A percentile compares a stretch with the other conserved stretches of the same genome.
phyloP scores from a whole-genome alignment of 352 stramenopile species.

The Peronospora tabacina region DNA sequence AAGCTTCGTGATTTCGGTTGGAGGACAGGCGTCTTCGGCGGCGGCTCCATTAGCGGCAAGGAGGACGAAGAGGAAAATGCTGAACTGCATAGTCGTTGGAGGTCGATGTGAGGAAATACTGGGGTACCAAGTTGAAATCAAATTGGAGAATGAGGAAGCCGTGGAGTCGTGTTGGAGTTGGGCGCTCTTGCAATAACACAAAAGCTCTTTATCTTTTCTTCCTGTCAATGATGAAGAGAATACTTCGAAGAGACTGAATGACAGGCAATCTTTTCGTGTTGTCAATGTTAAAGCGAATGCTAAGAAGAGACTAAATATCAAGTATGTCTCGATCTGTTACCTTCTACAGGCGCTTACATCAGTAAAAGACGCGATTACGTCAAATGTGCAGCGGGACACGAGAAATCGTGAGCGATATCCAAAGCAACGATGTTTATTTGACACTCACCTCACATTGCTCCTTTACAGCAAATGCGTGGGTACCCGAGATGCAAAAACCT shows the following conservation, averaged over 20 bases:
- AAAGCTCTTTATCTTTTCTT: constrained; percentile 1
- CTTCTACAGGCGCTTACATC: not conserved
- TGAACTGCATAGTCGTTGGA: constrained; percentile 14
- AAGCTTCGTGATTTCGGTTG: constrained; percentile 21
- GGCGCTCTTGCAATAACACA: constrained; percentile 4
- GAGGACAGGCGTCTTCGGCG: constrained; percentile 22
- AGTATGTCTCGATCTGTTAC: not conserved
- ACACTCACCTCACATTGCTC: too few relatives aligned
- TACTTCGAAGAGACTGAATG: not conserved
- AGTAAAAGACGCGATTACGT: not conserved
- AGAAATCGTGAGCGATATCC: too few relatives aligned
- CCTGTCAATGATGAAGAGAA: constrained; percentile 3
- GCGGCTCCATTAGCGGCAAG: constrained; percentile 10
- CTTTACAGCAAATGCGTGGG: too few relatives aligned
- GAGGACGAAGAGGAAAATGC: constrained; percentile 12
- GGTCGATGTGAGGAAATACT: not conserved
- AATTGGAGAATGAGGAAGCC: constrained; percentile 25
- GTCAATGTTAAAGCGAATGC: too few relatives aligned
- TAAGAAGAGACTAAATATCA: constrained; percentile 3
- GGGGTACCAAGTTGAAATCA: constrained; percentile 16
- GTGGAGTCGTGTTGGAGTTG: constrained; percentile 2
- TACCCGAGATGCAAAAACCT: too few relatives aligned
- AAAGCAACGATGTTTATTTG: too few relatives aligned
- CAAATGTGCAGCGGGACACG: too few relatives aligned
- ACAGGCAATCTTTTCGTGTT: too few relatives aligned